Base-by-base conservation (phyloP, 495 filamentous ascomycete species). In the Hypoxylon perforatum region DNA sequence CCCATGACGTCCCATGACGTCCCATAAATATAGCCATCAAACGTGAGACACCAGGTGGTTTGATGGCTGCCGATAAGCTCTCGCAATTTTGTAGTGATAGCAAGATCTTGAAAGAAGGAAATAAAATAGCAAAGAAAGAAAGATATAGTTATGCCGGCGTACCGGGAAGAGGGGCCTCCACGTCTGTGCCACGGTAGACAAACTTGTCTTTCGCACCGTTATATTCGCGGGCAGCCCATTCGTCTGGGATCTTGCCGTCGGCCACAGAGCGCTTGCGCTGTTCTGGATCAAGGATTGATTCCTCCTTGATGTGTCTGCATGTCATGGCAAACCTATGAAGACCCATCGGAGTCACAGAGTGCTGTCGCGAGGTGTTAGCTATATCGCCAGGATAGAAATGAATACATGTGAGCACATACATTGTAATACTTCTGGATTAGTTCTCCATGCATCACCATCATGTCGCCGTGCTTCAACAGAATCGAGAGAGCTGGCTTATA, bases 401-500 rank as follows among this genome's bases (percentile, higher is more conserved):
- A 25, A 28, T 11, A 28, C 0, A 21, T 17, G 49, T n/a, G 22
- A 19, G n/a, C 9, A 78, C 82, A 50, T 71, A 90, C 90, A 75
- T 93, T 91, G 61, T 88, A 94, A 28, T 84, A 81, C 63, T 85
- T 84, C 69, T 96, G 93, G 25, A 96, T 85, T 1, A 79, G 70
- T 0, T 78, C 78, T 0, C 92, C 93, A 69, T 92, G 86, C 93
- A 96, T 96, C 2, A 96, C 82, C 22, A 96, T 82, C 45, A 94
- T 81, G 70, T 96, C 92, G 0, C 93, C 93, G 72, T 96, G 93
- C 28, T 84, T 73, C 28, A 96, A 81, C 1, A 65, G 36, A 7
- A 81, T 65, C 33, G 73, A 72, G 4, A 82, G 65, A 39, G 80
- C 54, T 14, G 67, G 18, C 25, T 51, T n/a, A n/a, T n/a, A n/a